Conservation (phyloP, 1,139 yeast species). For the Zygosaccharomyces pseudobailii region DNA sequence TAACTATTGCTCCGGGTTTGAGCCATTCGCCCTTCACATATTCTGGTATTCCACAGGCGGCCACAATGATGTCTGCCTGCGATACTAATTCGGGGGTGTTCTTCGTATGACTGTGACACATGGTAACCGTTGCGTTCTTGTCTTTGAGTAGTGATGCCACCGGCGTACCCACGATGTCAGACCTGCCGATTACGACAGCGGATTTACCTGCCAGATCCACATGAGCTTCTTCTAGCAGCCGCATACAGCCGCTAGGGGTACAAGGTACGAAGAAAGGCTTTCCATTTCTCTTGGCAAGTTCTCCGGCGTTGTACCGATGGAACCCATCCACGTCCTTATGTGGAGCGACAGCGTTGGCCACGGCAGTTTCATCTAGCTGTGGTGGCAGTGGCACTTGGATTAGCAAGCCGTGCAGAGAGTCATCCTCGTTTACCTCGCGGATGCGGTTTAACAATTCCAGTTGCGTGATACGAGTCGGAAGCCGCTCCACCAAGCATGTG, state of each 20-base stretch:
- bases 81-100: conserved; percentile 50
- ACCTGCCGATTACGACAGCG: conserved; percentile 76
- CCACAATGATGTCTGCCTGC: conserved; percentile 66
- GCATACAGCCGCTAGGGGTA: conserved; percentile 74
- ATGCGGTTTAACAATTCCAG: conserved; percentile 53
- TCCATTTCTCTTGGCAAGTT: conserved; percentile 70
- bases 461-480: conserved; percentile 54
- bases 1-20: conserved; percentile 62
- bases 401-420: conserved; percentile 62
- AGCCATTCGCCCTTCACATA: conserved; percentile 70
- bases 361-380: conserved; percentile 60
- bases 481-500: conserved; percentile 51
- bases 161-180: conserved; percentile 81
- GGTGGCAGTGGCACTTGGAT: conserved; percentile 71
- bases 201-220: conserved; percentile 56
- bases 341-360: conserved; percentile 63
- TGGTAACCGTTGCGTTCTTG: conserved; percentile 71
- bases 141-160: conserved; percentile 67
- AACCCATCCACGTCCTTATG: conserved; percentile 80
- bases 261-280: conserved; percentile 67
- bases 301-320: conserved; percentile 71
- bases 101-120: conserved; percentile 57
- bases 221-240: conserved; percentile 59
- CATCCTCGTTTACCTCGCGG: conserved; percentile 54
- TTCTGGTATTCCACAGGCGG: conserved; percentile 72